Evolutionary conservation across 1,284 basidiomycete species (phyloP), one percentile per base, ranked within the genome.

Genomic region (Polyporus tsugae): DNA sequence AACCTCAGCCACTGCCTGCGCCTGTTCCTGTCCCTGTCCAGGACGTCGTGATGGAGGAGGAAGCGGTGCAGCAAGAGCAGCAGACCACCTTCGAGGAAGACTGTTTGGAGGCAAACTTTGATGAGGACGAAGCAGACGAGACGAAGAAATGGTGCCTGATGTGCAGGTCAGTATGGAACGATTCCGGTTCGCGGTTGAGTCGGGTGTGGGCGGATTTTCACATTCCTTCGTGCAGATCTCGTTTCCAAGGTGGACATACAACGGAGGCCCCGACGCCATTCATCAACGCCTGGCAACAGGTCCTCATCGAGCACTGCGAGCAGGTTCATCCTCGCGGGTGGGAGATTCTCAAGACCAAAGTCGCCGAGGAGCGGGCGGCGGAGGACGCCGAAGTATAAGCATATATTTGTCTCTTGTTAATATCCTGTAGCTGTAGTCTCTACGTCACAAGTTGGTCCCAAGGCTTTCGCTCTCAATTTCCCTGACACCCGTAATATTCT

Each of bases 141-240:
- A 76, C 75, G 17, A 78, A 82, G 61, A 64, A 71, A 19, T 73
- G 64, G 65, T 89, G 88, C 69, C 78, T 75, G 65, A 78, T 88
- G 63, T 90, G 89, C 83, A 72, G 78, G 89, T 88, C 67, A 75
- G 88, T 82, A 33, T 39, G 2, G 58, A n/a, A 39, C 29, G 11
- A 11, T 39, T 22, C 58, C 11, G 7, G 5, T 22, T 38, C 10
- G 17, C 36, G 9, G 11, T 49, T 15, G 15, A 44, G 57, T 9
- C 19, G 15, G 36, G 10, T 87, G 86, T 68, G 75, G 6, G 17
- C 17, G 25, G 11, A 38, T 46, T 6, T 42, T 42, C 25, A 13
- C 33, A 4, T 35, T 15, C 6, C 5, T 53, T 39, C 36, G 36
- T 11, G 17, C 46, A 84, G 82, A 46, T 75, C 78, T 60, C 80